phyloP scores from a whole-genome alignment of 2,329 filamentous ascomycete species.

The Didymella segeticola region DNA sequence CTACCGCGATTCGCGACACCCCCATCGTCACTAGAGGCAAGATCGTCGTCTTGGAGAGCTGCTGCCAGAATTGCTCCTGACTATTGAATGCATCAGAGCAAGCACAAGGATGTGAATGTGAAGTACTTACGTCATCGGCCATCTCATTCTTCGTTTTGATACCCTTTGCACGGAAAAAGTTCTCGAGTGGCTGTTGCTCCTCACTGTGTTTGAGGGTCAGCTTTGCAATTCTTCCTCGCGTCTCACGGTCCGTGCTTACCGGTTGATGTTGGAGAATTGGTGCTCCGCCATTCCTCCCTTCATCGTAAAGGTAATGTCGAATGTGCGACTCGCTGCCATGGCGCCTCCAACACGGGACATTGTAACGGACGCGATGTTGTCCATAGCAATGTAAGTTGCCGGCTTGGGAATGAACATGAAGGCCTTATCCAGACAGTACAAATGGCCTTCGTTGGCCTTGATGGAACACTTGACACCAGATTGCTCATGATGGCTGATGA shows the following conservation, averaged over 20 bases:
- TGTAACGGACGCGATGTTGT: constrained; percentile 88
- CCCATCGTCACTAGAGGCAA: constrained; percentile 78
- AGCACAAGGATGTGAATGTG: background rate
- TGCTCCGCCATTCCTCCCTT: constrained; percentile 87
- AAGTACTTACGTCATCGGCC: constrained; percentile 80
- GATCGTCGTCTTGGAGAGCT: constrained; percentile 81
- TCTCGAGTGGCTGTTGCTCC: constrained; percentile 94
- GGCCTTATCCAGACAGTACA: constrained; percentile 97
- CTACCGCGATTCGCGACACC: constrained; percentile 81
- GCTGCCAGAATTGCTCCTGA: constrained; percentile 72
- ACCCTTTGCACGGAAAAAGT: constrained; percentile 95
- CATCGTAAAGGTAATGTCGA: constrained; percentile 92
- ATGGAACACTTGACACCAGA: constrained; percentile 99
- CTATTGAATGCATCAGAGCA: constrained; percentile 45
- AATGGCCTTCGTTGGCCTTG: constrained; percentile 96
- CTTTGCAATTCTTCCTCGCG: constrained; percentile 1
- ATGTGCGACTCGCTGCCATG: constrained; percentile 91
- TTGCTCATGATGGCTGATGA: constrained; percentile 90
- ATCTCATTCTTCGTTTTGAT: constrained; percentile 99
- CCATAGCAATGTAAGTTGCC: constrained; percentile 94
- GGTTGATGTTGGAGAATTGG: constrained; percentile 99
- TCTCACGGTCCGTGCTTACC: constrained; percentile 54
- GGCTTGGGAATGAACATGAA: constrained; percentile 99
- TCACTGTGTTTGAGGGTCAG: constrained; percentile 61
- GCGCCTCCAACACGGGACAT: constrained; percentile 96